phyloP scores from a whole-genome alignment of 306 rosid species.

The Oxytropis ochrocephala region DNA sequence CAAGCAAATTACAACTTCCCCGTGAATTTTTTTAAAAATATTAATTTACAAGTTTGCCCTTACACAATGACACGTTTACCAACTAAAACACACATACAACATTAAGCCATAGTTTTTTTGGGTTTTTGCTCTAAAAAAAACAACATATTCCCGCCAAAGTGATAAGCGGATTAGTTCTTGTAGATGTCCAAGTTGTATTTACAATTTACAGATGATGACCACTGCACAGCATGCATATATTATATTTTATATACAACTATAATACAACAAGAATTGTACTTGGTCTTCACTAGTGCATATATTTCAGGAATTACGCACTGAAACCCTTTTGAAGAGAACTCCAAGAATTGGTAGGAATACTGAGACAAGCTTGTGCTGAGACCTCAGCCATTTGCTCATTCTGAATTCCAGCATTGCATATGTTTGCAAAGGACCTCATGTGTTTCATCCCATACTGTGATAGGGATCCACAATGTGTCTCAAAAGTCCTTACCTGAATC shows the following conservation, averaged over 20 bases:
- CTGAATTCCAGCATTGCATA: constrained; percentile 73
- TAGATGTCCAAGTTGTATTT: constrained; percentile 23
- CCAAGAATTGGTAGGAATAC: constrained; percentile 56
- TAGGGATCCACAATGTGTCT: constrained; percentile 83
- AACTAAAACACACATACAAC: too few species aligned
- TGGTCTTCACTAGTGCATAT: not conserved
- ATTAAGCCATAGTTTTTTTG: too few species aligned
- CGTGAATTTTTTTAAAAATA: too few species aligned
- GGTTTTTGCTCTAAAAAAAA: too few species aligned
- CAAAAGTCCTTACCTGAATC: constrained; percentile 78
- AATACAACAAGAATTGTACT: not conserved
- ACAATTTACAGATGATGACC: constrained; percentile 12
- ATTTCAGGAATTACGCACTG: constrained; percentile 43
- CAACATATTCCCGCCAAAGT: too few species aligned
- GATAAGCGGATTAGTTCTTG: too few species aligned
- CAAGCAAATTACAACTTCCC: too few species aligned
- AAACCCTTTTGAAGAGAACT: constrained; percentile 75
- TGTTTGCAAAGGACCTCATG: constrained; percentile 86
- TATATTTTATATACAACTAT: not conserved
- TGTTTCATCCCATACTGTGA: constrained; percentile 98
- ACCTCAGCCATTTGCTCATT: constrained; percentile 70
- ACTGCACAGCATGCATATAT: not conserved
- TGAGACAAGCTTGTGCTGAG: constrained; percentile 69
- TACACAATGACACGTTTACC: too few species aligned
- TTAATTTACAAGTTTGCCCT: too few species aligned